Conservation (phyloP, 2,329 filamentous ascomycete genomes). For the Pyrenophora teres region DNA sequence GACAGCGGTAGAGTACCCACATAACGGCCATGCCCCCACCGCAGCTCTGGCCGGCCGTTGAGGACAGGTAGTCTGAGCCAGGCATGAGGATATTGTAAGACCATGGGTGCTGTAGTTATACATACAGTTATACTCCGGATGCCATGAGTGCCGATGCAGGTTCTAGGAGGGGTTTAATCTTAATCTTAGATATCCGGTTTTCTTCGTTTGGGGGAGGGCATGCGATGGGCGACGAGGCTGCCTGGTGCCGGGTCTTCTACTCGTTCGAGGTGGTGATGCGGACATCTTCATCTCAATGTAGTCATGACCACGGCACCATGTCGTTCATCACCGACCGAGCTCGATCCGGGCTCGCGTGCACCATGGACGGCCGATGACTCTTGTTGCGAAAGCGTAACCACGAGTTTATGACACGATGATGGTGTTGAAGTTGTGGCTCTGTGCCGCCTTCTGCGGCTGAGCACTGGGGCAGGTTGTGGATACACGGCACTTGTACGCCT, state of each 20-base stretch:
- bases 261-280: conserved; percentile 7
- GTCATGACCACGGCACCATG: conserved; percentile 1
- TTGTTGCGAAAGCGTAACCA: conserved; percentile 2
- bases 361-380: background rate
- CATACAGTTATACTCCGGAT: background rate
- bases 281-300: conserved; percentile 6
- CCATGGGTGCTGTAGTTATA: background rate
- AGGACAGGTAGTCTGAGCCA: background rate
- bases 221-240: conserved; percentile 1
- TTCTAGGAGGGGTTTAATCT: background rate
- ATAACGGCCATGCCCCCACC: background rate
- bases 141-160: background rate
- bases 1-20: background rate
- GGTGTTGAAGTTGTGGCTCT: conserved; percentile 9
- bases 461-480: background rate
- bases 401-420: conserved; percentile 11
- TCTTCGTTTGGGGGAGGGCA: background rate
- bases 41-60: conserved; percentile 2
- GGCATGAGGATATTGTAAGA: background rate
- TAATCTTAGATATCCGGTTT: conserved; percentile 1
- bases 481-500: conserved; percentile 2
- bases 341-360: conserved; percentile 9
- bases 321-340: conserved; percentile 8
- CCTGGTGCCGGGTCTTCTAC: conserved; percentile 2
- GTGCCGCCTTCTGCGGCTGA: conserved; percentile 5